Percentiles rank a stretch among this genome's conserved stretches.
phyloP scores from a whole-genome alignment of 192 early-diverging fungal genomes.

The Geosiphon pyriformis region DNA sequence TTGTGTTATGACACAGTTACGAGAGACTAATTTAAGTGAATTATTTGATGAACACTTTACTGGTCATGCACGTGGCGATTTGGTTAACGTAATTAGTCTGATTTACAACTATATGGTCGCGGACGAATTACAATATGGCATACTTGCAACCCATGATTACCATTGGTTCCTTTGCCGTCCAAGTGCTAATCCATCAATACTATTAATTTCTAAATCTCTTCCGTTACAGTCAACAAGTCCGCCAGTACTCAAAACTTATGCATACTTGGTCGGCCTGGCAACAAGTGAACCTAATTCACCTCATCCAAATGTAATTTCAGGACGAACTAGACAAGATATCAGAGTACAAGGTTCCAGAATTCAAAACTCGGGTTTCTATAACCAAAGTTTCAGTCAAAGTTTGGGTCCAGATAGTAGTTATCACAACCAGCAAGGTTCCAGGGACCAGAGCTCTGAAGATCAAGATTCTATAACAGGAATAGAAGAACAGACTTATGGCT shows the following conservation, averaged over 20 bases:
- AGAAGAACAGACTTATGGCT: conserved; percentile 19
- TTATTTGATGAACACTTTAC: conserved; percentile 10
- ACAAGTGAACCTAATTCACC: conserved; percentile 5
- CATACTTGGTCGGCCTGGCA: conserved; percentile 10
- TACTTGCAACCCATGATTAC: conserved; percentile 14
- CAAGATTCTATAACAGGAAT: conserved; percentile 9
- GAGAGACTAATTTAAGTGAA: not conserved
- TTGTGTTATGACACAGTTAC: conserved; percentile 5
- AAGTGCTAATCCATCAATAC: conserved; percentile 15
- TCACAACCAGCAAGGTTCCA: conserved; percentile 14
- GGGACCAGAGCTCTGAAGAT: conserved; percentile 7
- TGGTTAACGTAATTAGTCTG: conserved; percentile 8
- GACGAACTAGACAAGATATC: conserved; percentile 19
- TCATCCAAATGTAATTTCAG: conserved; percentile 15
- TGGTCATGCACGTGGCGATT: conserved; percentile 18
- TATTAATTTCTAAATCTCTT: conserved; percentile 13
- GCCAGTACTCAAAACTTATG: conserved; percentile 21
- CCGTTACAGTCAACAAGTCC: conserved; percentile 1
- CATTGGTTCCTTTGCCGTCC: conserved; percentile 3
- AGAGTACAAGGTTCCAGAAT: conserved; percentile 10
- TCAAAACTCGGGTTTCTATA: conserved; percentile 17
- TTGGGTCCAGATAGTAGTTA: conserved; percentile 13
- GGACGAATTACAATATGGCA: conserved; percentile 17
- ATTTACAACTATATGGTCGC: conserved; percentile 18
- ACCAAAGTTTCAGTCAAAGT: conserved; percentile 22